Conservation (phyloP, 768 basidiomycete genomes). For the Tephrocybe sp. region DNA sequence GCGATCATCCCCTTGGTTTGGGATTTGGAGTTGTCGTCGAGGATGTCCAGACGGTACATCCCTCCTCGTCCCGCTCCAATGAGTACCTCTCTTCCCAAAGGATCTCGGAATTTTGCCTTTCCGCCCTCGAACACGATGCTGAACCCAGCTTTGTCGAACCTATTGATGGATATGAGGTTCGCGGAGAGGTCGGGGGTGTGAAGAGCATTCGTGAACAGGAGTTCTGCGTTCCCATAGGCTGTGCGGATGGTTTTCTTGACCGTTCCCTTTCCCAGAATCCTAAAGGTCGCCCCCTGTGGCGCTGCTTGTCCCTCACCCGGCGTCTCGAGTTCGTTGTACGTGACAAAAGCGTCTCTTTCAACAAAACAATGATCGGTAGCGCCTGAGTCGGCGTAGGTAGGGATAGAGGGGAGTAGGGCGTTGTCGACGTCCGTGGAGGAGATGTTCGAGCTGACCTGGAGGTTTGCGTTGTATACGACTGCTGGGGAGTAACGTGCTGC, state of each 20-base stretch:
- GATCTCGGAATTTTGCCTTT: not conserved
- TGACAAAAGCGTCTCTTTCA: conserved; percentile 15
- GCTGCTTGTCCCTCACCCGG: not conserved
- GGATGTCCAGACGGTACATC: not conserved
- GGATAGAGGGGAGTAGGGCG: not conserved
- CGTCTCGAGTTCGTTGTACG: not conserved
- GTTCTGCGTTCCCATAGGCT: not conserved
- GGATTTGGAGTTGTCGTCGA: not conserved
- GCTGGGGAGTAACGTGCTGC: too few species aligned
- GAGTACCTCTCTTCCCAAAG: not conserved
- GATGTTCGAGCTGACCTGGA: too few species aligned
- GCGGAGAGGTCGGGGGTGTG: not conserved
- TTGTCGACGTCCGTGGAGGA: too few species aligned
- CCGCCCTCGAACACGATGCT: not conserved
- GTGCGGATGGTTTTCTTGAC: not conserved
- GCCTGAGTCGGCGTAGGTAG: conserved; percentile 16
- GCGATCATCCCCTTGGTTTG: too few species aligned
- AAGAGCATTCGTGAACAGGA: conserved; percentile 22
- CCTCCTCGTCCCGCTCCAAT: not conserved
- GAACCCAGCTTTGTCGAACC: not conserved
- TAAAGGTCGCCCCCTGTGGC: not conserved
- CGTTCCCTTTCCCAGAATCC: not conserved
- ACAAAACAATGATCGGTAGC: conserved; percentile 23
- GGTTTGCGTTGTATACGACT: too few species aligned
- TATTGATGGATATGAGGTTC: not conserved